Conservation (phyloP, 2,329 filamentous ascomycete species). For the Remersonia thermophila region DNA sequence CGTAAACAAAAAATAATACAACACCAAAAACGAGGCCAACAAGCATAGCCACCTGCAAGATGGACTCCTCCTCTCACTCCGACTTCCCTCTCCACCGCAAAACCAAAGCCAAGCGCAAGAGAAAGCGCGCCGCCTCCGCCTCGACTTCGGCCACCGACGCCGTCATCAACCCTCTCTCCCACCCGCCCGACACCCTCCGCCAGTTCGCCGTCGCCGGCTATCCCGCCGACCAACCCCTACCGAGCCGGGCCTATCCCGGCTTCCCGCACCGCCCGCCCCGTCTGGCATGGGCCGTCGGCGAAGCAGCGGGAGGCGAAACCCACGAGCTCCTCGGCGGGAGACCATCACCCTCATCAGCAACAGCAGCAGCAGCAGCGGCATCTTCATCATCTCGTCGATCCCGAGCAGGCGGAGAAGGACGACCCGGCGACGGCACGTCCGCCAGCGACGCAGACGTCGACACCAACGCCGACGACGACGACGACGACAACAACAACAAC, state of each 20-base stretch:
- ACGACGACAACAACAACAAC: neutral
- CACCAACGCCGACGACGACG: neutral
- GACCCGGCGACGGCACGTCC: no score
- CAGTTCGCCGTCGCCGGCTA: slow-evolving; percentile 45
- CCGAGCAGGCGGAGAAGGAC: neutral
- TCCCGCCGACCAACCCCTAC: slow-evolving; percentile 32
- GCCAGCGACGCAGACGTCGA: slow-evolving; percentile 8
- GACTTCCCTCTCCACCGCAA: slow-evolving; percentile 3
- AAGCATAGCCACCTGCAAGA: neutral
- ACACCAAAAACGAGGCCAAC: no score
- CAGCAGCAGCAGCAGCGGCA: slow-evolving; percentile 4
- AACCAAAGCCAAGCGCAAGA: slow-evolving; percentile 28
- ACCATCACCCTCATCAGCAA: neutral
- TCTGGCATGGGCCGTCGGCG: neutral
- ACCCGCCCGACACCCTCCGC: slow-evolving; percentile 36
- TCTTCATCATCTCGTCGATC: no score
- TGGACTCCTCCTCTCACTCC: slow-evolving; percentile 1
- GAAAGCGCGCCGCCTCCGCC: slow-evolving; percentile 19
- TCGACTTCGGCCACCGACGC: slow-evolving; percentile 17
- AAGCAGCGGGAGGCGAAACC: no score
- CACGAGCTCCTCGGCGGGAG: no score
- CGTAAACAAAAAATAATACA: no score
- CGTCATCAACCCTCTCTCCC: slow-evolving; percentile 42
- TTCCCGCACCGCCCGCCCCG: slow-evolving; percentile 41
- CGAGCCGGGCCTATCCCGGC: slow-evolving; percentile 23